Percentiles rank a stretch among this genome's conserved stretches.
Conservation (phyloP, 2,329 filamentous ascomycete species). For the Penicillium sp. region DNA sequence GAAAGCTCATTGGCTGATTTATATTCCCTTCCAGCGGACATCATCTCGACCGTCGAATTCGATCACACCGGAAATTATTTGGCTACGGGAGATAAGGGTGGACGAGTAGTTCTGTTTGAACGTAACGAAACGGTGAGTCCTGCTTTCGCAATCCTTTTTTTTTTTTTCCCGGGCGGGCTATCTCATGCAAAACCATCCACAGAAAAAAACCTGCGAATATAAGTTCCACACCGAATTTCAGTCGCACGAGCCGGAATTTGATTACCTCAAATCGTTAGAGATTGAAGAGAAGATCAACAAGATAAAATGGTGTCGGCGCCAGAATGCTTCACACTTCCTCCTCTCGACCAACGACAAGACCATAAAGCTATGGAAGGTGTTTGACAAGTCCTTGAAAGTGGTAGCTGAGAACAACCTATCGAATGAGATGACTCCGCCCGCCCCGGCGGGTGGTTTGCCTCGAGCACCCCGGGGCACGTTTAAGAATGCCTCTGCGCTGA, state of each 20-base stretch:
- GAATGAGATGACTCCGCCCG: conserved; percentile 80
- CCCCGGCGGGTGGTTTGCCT: conserved; percentile 69
- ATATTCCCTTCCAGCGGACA: conserved; percentile 42
- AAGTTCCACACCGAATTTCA: conserved; percentile 99
- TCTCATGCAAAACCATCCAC: not conserved
- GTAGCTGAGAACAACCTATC: conserved; percentile 99
- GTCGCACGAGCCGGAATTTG: conserved; percentile 98
- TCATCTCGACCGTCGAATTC: conserved; percentile 55
- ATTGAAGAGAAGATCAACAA: conserved; percentile 99
- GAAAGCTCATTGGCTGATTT: conserved; percentile 12
- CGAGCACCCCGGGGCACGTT: conserved; percentile 73
- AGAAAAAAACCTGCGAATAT: conserved; percentile 99
- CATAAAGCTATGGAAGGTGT: conserved; percentile 99
- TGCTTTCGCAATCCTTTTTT: not conserved
- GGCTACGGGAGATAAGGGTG: conserved; percentile 54
- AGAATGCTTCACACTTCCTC: conserved; percentile 97
- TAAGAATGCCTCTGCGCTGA: conserved; percentile 77
- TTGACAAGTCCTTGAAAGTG: conserved; percentile 98
- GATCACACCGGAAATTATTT: conserved; percentile 54
- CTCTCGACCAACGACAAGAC: conserved; percentile 99
- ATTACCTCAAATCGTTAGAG: conserved; percentile 97
- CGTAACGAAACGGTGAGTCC: conserved; percentile 83
- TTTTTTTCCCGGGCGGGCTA: not conserved
- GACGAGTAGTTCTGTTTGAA: conserved; percentile 53
- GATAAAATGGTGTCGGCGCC: conserved; percentile 98